phyloP scores from a whole-genome alignment of 306 rosid genomes.

The Vigna angularis region DNA sequence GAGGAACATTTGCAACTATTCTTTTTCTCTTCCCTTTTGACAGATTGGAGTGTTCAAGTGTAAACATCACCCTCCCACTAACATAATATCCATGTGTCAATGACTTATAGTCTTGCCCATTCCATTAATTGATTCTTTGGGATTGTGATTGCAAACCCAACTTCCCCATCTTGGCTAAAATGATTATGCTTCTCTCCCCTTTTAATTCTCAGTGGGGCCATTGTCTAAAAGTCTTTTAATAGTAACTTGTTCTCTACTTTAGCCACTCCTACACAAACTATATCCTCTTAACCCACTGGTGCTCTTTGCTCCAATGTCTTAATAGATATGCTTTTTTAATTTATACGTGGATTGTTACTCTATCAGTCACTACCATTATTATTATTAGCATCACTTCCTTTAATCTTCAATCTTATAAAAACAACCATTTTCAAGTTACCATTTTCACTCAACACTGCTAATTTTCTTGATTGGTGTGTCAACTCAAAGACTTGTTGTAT shows the following conservation, averaged over 20 bases:
- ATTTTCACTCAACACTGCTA: no score
- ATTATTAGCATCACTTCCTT: not conserved
- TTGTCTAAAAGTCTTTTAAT: slow-evolving; percentile 52
- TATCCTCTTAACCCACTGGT: slow-evolving; percentile 37
- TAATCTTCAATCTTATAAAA: no score
- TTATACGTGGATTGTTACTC: not conserved
- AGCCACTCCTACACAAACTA: slow-evolving; percentile 52
- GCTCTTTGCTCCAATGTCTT: slow-evolving; percentile 36
- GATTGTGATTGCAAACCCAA: slow-evolving; percentile 59
- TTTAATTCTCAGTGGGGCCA: slow-evolving; percentile 44
- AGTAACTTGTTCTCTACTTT: slow-evolving; percentile 54
- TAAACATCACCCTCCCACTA: slow-evolving; percentile 63
- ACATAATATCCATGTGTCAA: slow-evolving; percentile 53
- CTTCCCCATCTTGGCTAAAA: slow-evolving; percentile 52
- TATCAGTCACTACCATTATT: not conserved
- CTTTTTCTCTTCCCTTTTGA: slow-evolving; percentile 43
- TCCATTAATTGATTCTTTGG: slow-evolving; percentile 56
- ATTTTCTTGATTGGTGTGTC: no score
- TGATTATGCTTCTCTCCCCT: slow-evolving; percentile 40
- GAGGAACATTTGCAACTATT: slow-evolving; percentile 27
- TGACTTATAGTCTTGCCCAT: slow-evolving; percentile 47
- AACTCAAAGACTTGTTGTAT: no score
- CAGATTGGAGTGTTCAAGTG: slow-evolving; percentile 55
- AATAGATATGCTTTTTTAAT: slow-evolving; percentile 31
- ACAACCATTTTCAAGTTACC: not conserved